Percentiles rank a stretch among this genome's conserved stretches.
Conservation (phyloP, 768 basidiomycete genomes). For the Sarcodon aspratus region DNA sequence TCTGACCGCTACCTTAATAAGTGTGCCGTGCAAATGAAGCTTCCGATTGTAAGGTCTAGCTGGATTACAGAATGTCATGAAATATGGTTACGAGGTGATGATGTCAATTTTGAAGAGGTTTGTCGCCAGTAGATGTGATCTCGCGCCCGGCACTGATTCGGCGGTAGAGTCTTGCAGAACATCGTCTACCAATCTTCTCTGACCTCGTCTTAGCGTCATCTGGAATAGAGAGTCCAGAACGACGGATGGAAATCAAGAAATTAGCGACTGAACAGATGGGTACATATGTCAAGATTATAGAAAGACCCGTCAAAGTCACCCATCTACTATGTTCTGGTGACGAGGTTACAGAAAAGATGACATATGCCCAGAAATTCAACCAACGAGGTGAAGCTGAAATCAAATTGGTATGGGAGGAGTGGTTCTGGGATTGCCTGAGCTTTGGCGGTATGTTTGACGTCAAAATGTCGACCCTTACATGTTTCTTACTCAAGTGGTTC, state of each 20-base stretch:
- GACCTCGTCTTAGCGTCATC: slow-evolving; percentile 64
- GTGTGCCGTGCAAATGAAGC: slow-evolving; percentile 74
- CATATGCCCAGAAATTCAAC: slow-evolving; percentile 68
- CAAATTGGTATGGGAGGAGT: slow-evolving; percentile 85
- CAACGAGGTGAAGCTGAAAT: slow-evolving; percentile 60
- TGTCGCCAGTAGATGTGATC: not conserved
- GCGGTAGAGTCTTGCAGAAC: slow-evolving; percentile 40
- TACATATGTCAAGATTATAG: slow-evolving; percentile 59
- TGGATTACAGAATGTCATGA: slow-evolving; percentile 71
- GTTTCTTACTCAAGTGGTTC: not conserved
- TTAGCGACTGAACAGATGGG: slow-evolving; percentile 53
- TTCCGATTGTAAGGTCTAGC: slow-evolving; percentile 67
- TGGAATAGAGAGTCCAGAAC: slow-evolving; percentile 52
- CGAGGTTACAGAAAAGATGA: slow-evolving; percentile 57
- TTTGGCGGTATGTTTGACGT: slow-evolving; percentile 40
- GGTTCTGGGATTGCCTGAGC: slow-evolving; percentile 89
- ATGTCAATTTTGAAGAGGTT: slow-evolving; percentile 59
- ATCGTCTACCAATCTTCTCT: slow-evolving; percentile 67
- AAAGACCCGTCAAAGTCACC: slow-evolving; percentile 70
- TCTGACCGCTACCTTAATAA: slow-evolving; percentile 16
- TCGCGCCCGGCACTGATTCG: not conserved
- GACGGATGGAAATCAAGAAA: slow-evolving; percentile 53
- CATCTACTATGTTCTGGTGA: slow-evolving; percentile 69
- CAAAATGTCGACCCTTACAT: not conserved
- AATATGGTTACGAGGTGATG: slow-evolving; percentile 72